Percentiles rank a stretch among this genome's conserved stretches.
These are phyloP conservation scores for Podila verticillata DNA, from an alignment of 192 early-diverging fungal genomes.

Conservation along the genomic window DNA sequence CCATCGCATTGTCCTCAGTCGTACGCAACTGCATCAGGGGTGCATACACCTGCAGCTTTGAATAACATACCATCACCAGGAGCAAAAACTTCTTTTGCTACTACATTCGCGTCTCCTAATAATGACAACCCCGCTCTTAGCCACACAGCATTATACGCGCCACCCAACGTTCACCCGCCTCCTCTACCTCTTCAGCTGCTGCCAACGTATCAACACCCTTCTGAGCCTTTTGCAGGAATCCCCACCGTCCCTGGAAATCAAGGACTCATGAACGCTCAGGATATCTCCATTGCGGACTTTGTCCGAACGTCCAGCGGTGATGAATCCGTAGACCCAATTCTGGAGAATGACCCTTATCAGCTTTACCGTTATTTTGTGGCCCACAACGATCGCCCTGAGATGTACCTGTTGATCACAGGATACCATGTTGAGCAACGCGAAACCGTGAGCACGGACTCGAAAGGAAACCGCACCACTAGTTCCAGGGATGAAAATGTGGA, in stretches of 20 bases:
- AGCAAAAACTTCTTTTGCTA: no score
- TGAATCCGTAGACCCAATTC: constrained; percentile 20
- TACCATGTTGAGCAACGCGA: constrained; percentile 26
- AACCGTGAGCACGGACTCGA: constrained; percentile 14
- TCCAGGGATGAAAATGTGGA: constrained; percentile 4
- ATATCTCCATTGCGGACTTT: constrained; percentile 43
- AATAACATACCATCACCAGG: no score
- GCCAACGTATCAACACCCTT: neutral
- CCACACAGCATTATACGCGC: neutral
- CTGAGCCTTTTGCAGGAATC: constrained; percentile 24
- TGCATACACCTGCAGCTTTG: no score
- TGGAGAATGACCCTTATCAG: constrained; percentile 39
- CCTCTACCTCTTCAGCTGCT: neutral
- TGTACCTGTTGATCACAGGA: constrained; percentile 39
- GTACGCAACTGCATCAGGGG: no score
- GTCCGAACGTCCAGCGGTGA: constrained; percentile 10
- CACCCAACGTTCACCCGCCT: constrained; percentile 12
- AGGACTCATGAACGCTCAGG: constrained; percentile 30
- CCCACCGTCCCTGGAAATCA: constrained; percentile 8
- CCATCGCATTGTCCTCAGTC: constrained; percentile 1
- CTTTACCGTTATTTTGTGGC: constrained; percentile 52
- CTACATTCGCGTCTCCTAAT: no score
- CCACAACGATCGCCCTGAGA: constrained; percentile 46
- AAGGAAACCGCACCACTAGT: constrained; percentile 16
- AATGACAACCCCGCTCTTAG: no score